Evolutionary conservation across 176 grass and related monocot genomes (phyloP), one percentile per base, ranked within the genome.

Genomic region (Musa acuminata): DNA sequence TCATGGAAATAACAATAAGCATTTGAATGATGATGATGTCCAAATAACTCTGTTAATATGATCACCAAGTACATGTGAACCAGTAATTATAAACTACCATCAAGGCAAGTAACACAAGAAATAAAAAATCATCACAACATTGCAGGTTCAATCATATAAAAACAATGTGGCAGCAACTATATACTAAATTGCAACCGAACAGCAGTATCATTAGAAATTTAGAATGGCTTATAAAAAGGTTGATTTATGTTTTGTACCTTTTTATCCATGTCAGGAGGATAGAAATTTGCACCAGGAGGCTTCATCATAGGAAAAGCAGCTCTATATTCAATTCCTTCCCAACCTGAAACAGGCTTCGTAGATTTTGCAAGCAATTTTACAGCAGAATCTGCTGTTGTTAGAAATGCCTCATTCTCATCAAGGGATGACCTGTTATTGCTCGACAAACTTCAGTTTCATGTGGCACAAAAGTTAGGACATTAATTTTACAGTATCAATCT

Each of bases 221-320:
- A n/a, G n/a, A n/a, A n/a, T 35, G 23, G 24, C 75, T 62, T n/a
- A 1, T 11, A 13, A 21, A 65, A 3, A 14, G 54, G 80, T 21
- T 20, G 64, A 7, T 43, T n/a, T 14, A 77, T 77, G 11, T 8
- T 62, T 49, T 5, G 51, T 86, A 97, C 93, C 87, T 69, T 87
- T 87, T 97, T 97, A 86, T 88, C 84, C 90, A 97, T 93, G 82
- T 97, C 93, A 86, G 87, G 81, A 83, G 93, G 93, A 67, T 97
- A 97, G 67, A 97, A 97, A 70, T 90, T 97, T 72, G 93, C 90
- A 77, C 90, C 87, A 77, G 83, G 82, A 55, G 90, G 90, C 80
- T 97, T 97, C 83, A 80, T 55, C 72, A 80, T 52, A 85, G 93
- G 93, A 85, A 97, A 97, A 79, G 87, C 85, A 79, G 76, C 87